Conservation (phyloP, 805 yeast species). For the Hemisphaericaspora nanyangensis region DNA sequence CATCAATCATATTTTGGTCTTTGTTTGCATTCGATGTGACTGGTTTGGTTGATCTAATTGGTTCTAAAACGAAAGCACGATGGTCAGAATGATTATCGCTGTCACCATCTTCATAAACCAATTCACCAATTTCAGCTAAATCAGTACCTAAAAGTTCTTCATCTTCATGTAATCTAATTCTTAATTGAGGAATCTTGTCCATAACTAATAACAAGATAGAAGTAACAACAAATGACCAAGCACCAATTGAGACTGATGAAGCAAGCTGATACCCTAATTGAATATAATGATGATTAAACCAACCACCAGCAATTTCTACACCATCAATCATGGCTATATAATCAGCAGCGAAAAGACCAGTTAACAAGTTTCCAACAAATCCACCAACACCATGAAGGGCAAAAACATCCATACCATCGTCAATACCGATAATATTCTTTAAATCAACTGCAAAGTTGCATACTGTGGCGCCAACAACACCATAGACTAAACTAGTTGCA, state of each 20-base stretch:
- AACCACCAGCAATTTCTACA: conserved; percentile 72
- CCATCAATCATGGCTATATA: conserved; percentile 85
- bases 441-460: conserved; percentile 86
- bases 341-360: conserved; percentile 91
- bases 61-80: conserved; percentile 66
- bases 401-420: conserved; percentile 94
- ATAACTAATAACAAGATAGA: conserved; percentile 59
- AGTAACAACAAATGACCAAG: conserved; percentile 75
- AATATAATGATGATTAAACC: conserved; percentile 77
- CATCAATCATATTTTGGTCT: neutral
- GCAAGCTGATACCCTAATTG: conserved; percentile 91
- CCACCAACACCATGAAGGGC: conserved; percentile 96
- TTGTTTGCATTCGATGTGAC: conserved; percentile 14
- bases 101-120: conserved; percentile 64
- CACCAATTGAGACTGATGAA: conserved; percentile 63
- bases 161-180: conserved; percentile 78
- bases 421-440: conserved; percentile 68
- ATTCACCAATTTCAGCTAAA: conserved; percentile 86
- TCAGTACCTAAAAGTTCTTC: conserved; percentile 89
- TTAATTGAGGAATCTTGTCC: conserved; percentile 77
- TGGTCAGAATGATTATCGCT: conserved; percentile 42
- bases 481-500: conserved; percentile 82
- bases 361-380: conserved; percentile 72
- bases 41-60: conserved; percentile 60
- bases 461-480: conserved; percentile 67